These are phyloP conservation scores for Ophiostoma ulmi DNA, from an alignment of 2,329 filamentous ascomycete species.

Conservation along the genomic window DNA sequence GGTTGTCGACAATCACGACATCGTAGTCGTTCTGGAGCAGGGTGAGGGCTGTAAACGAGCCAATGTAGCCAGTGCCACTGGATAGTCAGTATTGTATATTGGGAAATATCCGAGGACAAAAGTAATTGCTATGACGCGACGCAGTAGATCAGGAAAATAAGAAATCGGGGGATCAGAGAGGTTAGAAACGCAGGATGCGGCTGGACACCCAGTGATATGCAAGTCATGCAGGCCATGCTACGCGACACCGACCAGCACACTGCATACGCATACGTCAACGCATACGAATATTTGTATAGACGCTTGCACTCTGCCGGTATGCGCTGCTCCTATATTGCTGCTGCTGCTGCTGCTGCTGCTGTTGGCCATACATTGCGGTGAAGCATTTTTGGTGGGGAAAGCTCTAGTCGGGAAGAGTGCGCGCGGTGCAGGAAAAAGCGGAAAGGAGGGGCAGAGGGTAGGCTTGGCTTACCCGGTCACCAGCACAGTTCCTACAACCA, in stretches of 20 bases:
- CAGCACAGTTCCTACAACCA: constrained; percentile 82
- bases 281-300: neutral
- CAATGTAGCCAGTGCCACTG: constrained; percentile 98
- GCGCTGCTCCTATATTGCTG: neutral
- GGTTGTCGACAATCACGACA: constrained; percentile 91
- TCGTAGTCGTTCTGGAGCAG: constrained; percentile 93
- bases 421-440: neutral
- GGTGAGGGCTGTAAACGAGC: constrained; percentile 89
- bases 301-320: neutral
- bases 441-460: constrained; percentile 11
- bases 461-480: constrained; percentile 71
- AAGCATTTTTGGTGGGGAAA: constrained; percentile 16
- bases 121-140: neutral
- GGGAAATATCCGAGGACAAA: neutral
- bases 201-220: neutral
- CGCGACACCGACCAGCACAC: neutral
- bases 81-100: constrained; percentile 19
- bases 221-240: neutral
- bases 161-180: neutral
- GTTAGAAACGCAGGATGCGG: neutral
- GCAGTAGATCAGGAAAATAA: neutral
- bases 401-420: constrained; percentile 27
- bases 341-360: neutral
- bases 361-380: neutral
- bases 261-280: constrained; percentile 20